A percentile compares a stretch with the other conserved stretches of the same genome.
phyloP scores from a whole-genome alignment of 1,139 yeast species.

The Candida albicans region DNA sequence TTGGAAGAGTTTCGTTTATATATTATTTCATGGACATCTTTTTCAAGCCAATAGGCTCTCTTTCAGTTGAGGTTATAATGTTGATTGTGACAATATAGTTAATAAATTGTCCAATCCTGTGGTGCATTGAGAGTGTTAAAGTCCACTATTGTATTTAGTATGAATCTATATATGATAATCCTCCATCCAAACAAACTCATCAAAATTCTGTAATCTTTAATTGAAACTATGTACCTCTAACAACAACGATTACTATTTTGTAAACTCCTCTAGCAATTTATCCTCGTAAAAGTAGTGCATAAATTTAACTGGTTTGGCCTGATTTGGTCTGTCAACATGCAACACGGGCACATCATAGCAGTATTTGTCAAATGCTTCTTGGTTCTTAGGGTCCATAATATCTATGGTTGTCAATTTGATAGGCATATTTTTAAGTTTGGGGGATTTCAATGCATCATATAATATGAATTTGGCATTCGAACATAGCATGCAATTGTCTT shows the following conservation, averaged over 20 bases:
- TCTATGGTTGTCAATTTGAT: constrained; percentile 54
- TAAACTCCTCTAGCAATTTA: constrained; percentile 53
- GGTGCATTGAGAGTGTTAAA: no score
- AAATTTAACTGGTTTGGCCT: constrained; percentile 54
- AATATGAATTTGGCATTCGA: constrained; percentile 64
- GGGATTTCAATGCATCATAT: constrained; percentile 36
- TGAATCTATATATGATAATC: no score
- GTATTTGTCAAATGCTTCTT: constrained; percentile 76
- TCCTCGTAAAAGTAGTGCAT: constrained; percentile 74
- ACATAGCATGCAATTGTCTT: constrained; percentile 78
- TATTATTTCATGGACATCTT: no score
- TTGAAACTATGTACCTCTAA: not conserved
- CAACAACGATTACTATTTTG: not conserved
- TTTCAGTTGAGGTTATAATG: no score
- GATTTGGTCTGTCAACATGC: constrained; percentile 58
- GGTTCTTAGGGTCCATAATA: constrained; percentile 66
- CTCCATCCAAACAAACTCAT: no score
- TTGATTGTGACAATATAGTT: no score
- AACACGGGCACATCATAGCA: constrained; percentile 91
- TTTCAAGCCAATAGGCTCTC: no score
- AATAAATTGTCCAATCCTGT: no score
- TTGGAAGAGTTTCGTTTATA: no score
- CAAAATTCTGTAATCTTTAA: no score
- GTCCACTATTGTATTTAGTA: no score
- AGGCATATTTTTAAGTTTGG: constrained; percentile 20